Conservation (phyloP, 179 eudicot genomes). For the Beta corolliflora region DNA sequence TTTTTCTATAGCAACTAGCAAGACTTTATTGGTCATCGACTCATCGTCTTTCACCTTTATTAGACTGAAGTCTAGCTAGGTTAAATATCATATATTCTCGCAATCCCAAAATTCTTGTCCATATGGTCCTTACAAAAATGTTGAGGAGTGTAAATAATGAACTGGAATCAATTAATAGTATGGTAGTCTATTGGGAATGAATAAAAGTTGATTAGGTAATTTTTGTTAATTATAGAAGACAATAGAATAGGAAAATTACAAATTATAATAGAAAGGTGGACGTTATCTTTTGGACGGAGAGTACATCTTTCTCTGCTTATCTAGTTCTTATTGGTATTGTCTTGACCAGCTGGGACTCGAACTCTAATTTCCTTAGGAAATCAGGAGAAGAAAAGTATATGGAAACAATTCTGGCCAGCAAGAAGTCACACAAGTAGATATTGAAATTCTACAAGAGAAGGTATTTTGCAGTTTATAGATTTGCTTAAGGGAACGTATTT, state of each 20-base stretch:
- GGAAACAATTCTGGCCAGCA: constrained; percentile 45
- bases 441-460: constrained; percentile 59
- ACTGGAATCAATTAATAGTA: too few relatives aligned
- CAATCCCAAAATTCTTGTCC: too few relatives aligned
- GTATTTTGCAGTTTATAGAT: constrained; percentile 27
- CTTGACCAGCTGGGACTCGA: constrained; percentile 26
- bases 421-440: constrained; percentile 46
- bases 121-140: too few relatives aligned
- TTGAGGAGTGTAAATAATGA: too few relatives aligned
- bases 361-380: constrained; percentile 50
- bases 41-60: not conserved
- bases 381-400: constrained; percentile 74
- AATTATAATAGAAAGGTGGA: too few relatives aligned
- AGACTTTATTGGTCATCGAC: not conserved
- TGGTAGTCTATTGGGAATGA: too few relatives aligned
- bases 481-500: not conserved
- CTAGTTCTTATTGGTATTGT: constrained; percentile 20
- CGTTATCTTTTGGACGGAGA: too few relatives aligned
- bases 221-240: too few relatives aligned
- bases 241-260: too few relatives aligned
- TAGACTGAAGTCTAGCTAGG: not conserved
- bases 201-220: too few relatives aligned
- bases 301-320: not conserved
- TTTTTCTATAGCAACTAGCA: constrained; percentile 1
- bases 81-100: not conserved